A percentile compares a stretch with the other conserved stretches of the same genome.
Conservation (phyloP, 2,329 filamentous ascomycete genomes). For the Thelonectria discophora region DNA sequence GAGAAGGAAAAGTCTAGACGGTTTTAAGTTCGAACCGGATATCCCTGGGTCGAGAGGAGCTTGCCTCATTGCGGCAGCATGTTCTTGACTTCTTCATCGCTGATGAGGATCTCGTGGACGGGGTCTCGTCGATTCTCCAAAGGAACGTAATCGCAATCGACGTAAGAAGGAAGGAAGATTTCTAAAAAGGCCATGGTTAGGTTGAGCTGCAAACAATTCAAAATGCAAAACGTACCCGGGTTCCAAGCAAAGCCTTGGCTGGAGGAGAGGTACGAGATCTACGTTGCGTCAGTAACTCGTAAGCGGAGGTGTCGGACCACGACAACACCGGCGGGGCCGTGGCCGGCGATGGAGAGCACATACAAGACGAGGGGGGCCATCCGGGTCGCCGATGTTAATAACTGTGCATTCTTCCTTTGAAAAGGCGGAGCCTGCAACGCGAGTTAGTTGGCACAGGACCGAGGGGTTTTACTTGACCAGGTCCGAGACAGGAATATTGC, state of each 20-base stretch:
- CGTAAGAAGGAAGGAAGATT: constrained; percentile 82
- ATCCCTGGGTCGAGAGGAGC: constrained; percentile 27
- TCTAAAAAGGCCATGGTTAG: constrained; percentile 56
- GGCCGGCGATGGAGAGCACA: constrained; percentile 42
- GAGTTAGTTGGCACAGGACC: constrained; percentile 40
- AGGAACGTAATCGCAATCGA: constrained; percentile 77
- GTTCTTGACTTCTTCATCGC: constrained; percentile 76
- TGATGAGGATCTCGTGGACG: constrained; percentile 79
- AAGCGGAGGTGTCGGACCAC: neutral
- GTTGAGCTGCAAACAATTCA: neutral
- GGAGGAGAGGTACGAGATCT: constrained; percentile 83
- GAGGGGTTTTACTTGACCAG: constrained; percentile 8
- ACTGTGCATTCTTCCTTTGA: constrained; percentile 81
- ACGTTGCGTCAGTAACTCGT: constrained; percentile 4
- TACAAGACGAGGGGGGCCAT: constrained; percentile 77
- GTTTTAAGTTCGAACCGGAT: constrained; percentile 31
- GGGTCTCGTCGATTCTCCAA: constrained; percentile 80
- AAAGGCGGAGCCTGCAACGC: constrained; percentile 70
- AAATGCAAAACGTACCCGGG: constrained; percentile 62
- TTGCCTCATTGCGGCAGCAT: constrained; percentile 70
- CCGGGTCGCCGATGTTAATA: constrained; percentile 78
- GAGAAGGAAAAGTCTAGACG: constrained; percentile 42
- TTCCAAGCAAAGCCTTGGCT: constrained; percentile 88
- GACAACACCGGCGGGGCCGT: constrained; percentile 4
- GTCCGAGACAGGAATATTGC: constrained; percentile 28